A percentile compares a stretch with the other conserved stretches of the same genome.
Conservation (phyloP, 2,329 filamentous ascomycete genomes). For the Aulographum hederae region DNA sequence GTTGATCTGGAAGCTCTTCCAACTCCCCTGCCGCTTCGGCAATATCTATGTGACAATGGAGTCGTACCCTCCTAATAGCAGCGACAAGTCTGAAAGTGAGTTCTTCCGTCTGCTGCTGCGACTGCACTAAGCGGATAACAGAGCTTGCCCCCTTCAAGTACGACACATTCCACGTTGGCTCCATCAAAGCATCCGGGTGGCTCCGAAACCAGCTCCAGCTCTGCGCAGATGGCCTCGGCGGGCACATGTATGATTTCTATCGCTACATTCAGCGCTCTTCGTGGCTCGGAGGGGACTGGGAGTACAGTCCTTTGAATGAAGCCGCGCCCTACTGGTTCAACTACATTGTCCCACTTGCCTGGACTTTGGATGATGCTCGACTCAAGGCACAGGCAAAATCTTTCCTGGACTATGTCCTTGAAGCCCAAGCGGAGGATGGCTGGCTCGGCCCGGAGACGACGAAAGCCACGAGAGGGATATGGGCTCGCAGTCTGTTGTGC, state of each 20-base stretch:
- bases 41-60: too few relatives aligned
- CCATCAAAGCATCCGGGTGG: slow-evolving; percentile 33
- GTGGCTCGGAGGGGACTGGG: slow-evolving; percentile 32
- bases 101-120: too few relatives aligned
- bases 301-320: slow-evolving; percentile 37
- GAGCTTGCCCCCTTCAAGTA: slow-evolving; percentile 17
- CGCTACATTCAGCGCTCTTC: slow-evolving; percentile 29
- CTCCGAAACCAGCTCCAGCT: slow-evolving; percentile 30
- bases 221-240: slow-evolving; percentile 32
- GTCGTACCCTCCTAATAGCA: too few relatives aligned
- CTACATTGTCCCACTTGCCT: slow-evolving; percentile 37
- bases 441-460: slow-evolving; percentile 37
- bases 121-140: too few relatives aligned
- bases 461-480: slow-evolving; percentile 28
- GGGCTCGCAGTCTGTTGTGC: slow-evolving; percentile 33
- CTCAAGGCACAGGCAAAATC: slow-evolving; percentile 32
- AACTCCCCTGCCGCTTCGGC: too few relatives aligned
- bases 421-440: slow-evolving; percentile 32
- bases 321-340: slow-evolving; percentile 42
- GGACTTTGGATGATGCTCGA: slow-evolving; percentile 26
- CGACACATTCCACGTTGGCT: slow-evolving; percentile 26
- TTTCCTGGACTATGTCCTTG: slow-evolving; percentile 29
- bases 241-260: slow-evolving; percentile 37
- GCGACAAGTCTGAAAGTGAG: too few relatives aligned
- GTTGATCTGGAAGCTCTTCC: too few relatives aligned